Evolutionary conservation across 2,329 filamentous ascomycete genomes (phyloP).

Genomic region (Mycogone perniciosa): DNA sequence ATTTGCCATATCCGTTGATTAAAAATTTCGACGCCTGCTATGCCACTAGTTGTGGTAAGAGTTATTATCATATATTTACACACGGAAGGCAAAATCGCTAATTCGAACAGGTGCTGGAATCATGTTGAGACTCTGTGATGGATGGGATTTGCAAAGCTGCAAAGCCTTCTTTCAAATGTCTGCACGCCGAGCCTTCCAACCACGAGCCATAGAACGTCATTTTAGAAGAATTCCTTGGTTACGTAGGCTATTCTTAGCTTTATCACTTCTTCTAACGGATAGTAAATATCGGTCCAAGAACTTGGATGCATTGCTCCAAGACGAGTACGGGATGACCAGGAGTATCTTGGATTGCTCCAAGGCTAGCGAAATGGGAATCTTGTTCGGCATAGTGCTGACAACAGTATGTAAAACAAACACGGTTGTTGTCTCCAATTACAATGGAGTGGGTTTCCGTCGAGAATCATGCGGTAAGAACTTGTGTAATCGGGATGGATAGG

Average conservation of each 20-base stretch:
- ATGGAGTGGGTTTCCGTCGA: slow-evolving; percentile 7
- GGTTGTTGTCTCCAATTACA: slow-evolving; percentile 15
- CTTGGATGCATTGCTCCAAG: background rate
- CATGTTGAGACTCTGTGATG: slow-evolving; percentile 12
- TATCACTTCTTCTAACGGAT: background rate
- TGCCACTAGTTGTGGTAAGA: slow-evolving; percentile 17
- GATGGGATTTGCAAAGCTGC: slow-evolving; percentile 15
- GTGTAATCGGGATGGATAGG: background rate
- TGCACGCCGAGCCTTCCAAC: background rate
- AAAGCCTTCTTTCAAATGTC: background rate
- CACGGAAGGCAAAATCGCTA: background rate
- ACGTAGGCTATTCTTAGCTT: background rate
- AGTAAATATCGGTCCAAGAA: slow-evolving; percentile 1
- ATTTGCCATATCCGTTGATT: slow-evolving; percentile 14
- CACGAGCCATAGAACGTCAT: background rate
- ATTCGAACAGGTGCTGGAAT: slow-evolving; percentile 13
- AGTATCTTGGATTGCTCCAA: slow-evolving; percentile 3
- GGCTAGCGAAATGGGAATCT: slow-evolving; percentile 10
- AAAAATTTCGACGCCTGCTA: slow-evolving; percentile 15
- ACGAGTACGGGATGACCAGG: background rate
- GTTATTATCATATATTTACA: background rate
- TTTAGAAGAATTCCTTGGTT: background rate
- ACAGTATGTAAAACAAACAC: slow-evolving; percentile 11
- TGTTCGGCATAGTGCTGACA: slow-evolving; percentile 14
- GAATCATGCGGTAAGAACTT: background rate